Percentiles rank a stretch among this genome's conserved stretches.
phyloP scores from a whole-genome alignment of 1,139 yeast species.

The Blastobotrys illinoisensis region DNA sequence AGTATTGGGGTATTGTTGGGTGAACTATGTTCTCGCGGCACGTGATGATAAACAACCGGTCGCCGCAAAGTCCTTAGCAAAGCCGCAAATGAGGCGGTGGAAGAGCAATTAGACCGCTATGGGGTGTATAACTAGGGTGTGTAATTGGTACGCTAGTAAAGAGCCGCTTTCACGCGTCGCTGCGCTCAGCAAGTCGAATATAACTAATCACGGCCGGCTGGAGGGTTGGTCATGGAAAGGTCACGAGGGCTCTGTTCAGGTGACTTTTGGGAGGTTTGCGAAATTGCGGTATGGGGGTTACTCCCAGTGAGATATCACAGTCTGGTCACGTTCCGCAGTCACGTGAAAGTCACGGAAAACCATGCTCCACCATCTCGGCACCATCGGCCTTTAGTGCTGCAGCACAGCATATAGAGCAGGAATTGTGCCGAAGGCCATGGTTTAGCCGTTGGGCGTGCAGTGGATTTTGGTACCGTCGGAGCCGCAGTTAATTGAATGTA shows the following conservation, averaged over 20 bases:
- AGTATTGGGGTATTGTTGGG: background rate
- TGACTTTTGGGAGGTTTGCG: conserved; percentile 1
- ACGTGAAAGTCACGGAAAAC: background rate
- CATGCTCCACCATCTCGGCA: no score
- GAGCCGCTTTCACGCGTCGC: background rate
- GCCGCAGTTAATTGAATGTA: no score
- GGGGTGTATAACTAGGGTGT: background rate
- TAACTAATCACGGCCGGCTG: background rate
- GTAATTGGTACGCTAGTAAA: background rate
- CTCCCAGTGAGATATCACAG: background rate
- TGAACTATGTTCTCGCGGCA: background rate
- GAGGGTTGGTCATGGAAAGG: conserved; percentile 1
- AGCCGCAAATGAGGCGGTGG: background rate
- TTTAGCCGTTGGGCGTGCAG: no score
- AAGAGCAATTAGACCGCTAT: background rate
- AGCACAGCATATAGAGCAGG: no score
- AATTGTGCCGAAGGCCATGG: no score
- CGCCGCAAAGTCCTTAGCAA: background rate
- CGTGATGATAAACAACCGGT: background rate
- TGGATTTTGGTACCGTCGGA: no score
- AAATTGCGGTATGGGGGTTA: background rate
- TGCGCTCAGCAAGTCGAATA: background rate
- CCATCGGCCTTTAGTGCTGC: no score
- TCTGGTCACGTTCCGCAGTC: background rate
- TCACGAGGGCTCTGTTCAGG: conserved; percentile 12